Evolutionary conservation across 148 eudicot genomes (phyloP).

Genomic region (Chenopodium formosanum): DNA sequence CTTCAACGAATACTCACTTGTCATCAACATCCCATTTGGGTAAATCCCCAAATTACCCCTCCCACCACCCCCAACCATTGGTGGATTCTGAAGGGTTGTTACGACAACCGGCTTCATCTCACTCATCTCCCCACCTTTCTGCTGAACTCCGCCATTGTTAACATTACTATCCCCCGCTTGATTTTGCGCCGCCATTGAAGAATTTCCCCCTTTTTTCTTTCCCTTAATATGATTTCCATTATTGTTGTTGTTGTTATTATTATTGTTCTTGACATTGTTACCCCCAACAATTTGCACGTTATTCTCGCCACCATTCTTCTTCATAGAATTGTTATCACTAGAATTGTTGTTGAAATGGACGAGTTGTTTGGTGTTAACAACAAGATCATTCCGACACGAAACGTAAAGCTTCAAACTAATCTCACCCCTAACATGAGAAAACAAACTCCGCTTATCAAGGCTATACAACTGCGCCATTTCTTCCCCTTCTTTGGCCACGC

Average conservation of each 20-base stretch:
- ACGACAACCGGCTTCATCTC: slow-evolving; percentile 76
- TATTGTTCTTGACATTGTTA: neutral
- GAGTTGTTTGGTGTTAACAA: slow-evolving; percentile 40
- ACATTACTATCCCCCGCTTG: too few species aligned
- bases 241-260: neutral
- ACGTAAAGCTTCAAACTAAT: slow-evolving; percentile 64
- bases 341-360: neutral
- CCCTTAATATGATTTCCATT: slow-evolving; percentile 33
- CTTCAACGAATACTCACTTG: slow-evolving; percentile 59
- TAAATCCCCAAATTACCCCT: slow-evolving; percentile 42
- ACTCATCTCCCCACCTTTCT: slow-evolving; percentile 41
- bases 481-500: slow-evolving; percentile 55
- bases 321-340: neutral
- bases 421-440: slow-evolving; percentile 85
- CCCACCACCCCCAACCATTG: slow-evolving; percentile 28
- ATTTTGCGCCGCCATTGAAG: slow-evolving; percentile 36
- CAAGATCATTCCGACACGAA: slow-evolving; percentile 41
- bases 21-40: slow-evolving; percentile 25
- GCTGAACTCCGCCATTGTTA: slow-evolving; percentile 3
- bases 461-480: slow-evolving; percentile 57
- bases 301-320: neutral
- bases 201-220: slow-evolving; percentile 49
- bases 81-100: slow-evolving; percentile 49
- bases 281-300: too few species aligned
- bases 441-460: slow-evolving; percentile 74